Percentiles rank a stretch among this genome's conserved stretches.
These are phyloP conservation scores for Scutellaria barbata DNA, from an alignment of 257 asterid genomes.

Conservation along the genomic window DNA sequence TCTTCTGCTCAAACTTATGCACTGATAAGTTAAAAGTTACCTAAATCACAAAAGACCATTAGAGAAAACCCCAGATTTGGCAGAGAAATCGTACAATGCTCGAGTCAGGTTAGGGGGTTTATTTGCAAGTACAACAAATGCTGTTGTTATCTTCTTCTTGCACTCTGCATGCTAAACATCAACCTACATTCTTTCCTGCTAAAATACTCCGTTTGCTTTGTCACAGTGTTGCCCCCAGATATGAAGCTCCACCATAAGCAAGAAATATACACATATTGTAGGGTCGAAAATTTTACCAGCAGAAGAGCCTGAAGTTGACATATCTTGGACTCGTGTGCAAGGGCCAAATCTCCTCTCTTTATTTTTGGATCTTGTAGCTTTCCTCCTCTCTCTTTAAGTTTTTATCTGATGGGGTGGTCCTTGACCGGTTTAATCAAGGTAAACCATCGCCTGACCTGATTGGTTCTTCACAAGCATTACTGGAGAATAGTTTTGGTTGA, in stretches of 20 bases:
- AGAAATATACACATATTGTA: not conserved
- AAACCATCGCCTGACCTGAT: constrained; percentile 41
- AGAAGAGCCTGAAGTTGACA: not conserved
- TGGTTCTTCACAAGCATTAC: constrained; percentile 52
- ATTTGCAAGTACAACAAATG: too few relatives aligned
- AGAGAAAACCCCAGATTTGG: too few relatives aligned
- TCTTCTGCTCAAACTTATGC: constrained; percentile 13
- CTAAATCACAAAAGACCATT: too few relatives aligned
- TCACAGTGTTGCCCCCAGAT: not conserved
- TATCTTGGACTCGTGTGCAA: not conserved
- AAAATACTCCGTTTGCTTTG: too few relatives aligned
- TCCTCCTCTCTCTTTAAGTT: not conserved
- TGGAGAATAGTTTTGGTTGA: constrained; percentile 40
- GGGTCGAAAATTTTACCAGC: not conserved
- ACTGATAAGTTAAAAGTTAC: not conserved
- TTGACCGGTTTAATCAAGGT: constrained; percentile 28
- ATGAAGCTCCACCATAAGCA: not conserved
- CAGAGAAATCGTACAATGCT: too few relatives aligned
- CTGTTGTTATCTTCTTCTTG: too few relatives aligned
- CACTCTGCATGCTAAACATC: too few relatives aligned
- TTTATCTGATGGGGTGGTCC: constrained; percentile 6
- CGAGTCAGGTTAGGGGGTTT: too few relatives aligned
- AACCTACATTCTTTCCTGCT: too few relatives aligned
- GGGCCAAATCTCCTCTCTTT: not conserved
- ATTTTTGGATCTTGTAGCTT: not conserved